phyloP scores from a whole-genome alignment of 176 grass and related monocot species.

The Dendrocalamus sinicus region DNA sequence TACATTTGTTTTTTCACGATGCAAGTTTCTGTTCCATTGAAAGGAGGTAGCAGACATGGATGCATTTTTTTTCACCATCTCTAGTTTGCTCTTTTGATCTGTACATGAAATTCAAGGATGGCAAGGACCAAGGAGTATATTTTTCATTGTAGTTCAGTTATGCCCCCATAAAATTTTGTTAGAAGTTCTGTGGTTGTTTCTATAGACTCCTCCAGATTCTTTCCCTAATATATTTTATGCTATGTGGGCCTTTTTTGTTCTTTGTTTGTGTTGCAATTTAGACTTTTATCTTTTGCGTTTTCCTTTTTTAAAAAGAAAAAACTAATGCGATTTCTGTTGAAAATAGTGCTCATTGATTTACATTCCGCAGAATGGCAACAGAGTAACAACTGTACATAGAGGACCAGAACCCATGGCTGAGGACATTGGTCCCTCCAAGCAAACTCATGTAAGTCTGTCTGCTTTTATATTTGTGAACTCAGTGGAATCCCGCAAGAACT shows the following conservation, averaged over 20 bases:
- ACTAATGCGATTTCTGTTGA: not conserved
- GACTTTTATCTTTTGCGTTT: not conserved
- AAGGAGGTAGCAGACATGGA: not conserved
- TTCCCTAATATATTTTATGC: not conserved
- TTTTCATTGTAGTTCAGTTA: not conserved
- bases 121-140: not conserved
- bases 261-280: too few species aligned
- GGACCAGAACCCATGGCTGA: conserved; percentile 45
- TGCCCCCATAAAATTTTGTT: not conserved
- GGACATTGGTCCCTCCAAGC: conserved; percentile 38
- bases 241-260: too few species aligned
- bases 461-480: not conserved
- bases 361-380: conserved; percentile 42
- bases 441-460: conserved; percentile 40
- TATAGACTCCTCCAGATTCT: not conserved
- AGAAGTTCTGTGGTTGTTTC: not conserved
- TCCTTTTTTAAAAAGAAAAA: not conserved
- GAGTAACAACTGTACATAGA: conserved; percentile 44
- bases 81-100: not conserved
- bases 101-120: not conserved
- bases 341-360: not conserved
- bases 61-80: not conserved
- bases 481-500: not conserved
- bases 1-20: not conserved
- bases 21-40: not conserved